Percentiles rank a stretch among this genome's conserved stretches.
phyloP scores from a whole-genome alignment of 345 rosid species.

The Stellera chamaejasme region DNA sequence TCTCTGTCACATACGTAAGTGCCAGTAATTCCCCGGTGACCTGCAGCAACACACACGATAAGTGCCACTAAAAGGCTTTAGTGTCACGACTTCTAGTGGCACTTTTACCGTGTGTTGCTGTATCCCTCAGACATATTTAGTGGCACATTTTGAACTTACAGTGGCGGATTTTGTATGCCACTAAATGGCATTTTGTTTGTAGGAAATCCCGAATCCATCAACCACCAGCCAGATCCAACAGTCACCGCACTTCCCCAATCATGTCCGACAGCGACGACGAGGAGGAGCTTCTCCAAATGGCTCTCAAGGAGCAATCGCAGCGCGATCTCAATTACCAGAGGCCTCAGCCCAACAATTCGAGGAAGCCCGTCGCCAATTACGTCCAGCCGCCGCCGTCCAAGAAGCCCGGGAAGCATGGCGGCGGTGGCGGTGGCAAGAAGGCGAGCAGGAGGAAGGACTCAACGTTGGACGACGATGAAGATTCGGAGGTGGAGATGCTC shows the following conservation, averaged over 20 bases:
- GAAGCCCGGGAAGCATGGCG: conserved; percentile 18
- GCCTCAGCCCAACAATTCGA: conserved; percentile 31
- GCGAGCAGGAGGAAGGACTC: conserved; percentile 28
- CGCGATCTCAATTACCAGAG: conserved; percentile 66
- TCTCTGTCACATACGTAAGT: no score
- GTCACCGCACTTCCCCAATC: conserved; percentile 6
- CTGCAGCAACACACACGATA: no score
- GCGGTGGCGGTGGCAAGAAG: conserved; percentile 20
- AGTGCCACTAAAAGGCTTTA: no score
- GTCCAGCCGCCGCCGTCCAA: conserved; percentile 50
- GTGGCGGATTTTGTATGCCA: no score
- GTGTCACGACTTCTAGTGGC: no score
- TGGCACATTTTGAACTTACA: no score
- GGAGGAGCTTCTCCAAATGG: conserved; percentile 97
- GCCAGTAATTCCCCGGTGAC: no score
- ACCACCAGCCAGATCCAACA: conserved; percentile 20
- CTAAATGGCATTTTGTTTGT: no score
- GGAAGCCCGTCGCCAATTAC: conserved; percentile 69
- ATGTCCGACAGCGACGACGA: conserved; percentile 97
- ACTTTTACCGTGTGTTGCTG: no score
- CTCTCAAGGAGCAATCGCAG: conserved; percentile 78
- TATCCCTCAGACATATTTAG: no score
- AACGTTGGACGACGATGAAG: conserved; percentile 63
- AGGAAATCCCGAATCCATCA: neutral
- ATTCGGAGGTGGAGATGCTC: conserved; percentile 96